A percentile compares a stretch with the other conserved stretches of the same genome.
Evolutionary conservation across 441 rosid species (phyloP).

Genomic region (Rhodomyrtus psidioides): DNA sequence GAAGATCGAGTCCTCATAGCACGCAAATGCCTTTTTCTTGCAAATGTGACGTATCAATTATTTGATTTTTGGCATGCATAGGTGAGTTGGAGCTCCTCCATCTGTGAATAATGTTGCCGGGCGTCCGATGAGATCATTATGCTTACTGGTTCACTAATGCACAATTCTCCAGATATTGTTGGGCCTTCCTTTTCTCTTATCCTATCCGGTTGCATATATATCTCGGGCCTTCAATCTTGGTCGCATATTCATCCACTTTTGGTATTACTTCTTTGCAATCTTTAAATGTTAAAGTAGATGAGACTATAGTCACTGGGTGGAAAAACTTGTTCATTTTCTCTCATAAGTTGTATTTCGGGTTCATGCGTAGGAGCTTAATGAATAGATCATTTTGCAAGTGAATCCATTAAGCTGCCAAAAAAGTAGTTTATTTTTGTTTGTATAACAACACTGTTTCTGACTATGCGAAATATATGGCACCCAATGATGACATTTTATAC

Average conservation of each 20-base stretch:
- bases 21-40: background rate
- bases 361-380: background rate
- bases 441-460: background rate
- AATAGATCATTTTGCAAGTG: background rate
- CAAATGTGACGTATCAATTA: slow-evolving; percentile 5
- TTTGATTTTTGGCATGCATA: slow-evolving; percentile 22
- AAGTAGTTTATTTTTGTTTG: background rate
- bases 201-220: slow-evolving; percentile 61
- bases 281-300: background rate
- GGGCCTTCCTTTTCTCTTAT: slow-evolving; percentile 70
- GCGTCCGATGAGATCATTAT: slow-evolving; percentile 9
- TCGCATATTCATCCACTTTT: slow-evolving; percentile 91
- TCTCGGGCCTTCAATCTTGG: slow-evolving; percentile 92
- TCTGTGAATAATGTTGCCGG: slow-evolving; percentile 17
- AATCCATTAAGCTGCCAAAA: background rate
- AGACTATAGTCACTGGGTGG: background rate
- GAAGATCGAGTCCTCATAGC: background rate
- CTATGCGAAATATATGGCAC: background rate
- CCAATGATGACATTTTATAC: background rate
- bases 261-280: slow-evolving; percentile 30
- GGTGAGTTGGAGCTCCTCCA: slow-evolving; percentile 52
- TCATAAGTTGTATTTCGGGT: background rate
- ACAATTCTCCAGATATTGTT: slow-evolving; percentile 72
- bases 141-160: slow-evolving; percentile 19
- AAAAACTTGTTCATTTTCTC: background rate